These are phyloP conservation scores for Barbatosphaeria neglecta DNA, from an alignment of 495 filamentous ascomycete species.

Conservation along the genomic window DNA sequence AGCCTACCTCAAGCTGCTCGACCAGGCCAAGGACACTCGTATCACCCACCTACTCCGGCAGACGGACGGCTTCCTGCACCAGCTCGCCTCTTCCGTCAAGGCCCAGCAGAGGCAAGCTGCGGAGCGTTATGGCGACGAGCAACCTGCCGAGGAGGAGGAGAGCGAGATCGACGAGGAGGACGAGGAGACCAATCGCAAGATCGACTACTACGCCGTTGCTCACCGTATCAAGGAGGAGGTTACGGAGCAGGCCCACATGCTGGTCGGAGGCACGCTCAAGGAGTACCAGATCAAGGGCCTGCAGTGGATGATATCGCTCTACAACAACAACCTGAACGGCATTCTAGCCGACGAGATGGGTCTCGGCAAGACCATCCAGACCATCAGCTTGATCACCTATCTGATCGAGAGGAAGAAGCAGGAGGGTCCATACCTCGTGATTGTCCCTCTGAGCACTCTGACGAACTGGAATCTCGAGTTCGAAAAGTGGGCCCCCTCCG, in stretches of 20 bases:
- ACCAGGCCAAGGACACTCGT: conserved; percentile 97
- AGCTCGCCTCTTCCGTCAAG: conserved; percentile 86
- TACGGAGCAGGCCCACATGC: conserved; percentile 63
- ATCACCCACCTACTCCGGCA: conserved; percentile 93
- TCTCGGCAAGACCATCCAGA: conserved; percentile 98
- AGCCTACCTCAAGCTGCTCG: conserved; percentile 90
- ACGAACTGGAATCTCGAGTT: conserved; percentile 99
- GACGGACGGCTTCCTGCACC: conserved; percentile 92
- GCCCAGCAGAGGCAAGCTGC: conserved; percentile 76
- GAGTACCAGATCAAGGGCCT: conserved; percentile 97
- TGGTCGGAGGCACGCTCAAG: conserved; percentile 85
- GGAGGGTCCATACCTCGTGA: conserved; percentile 87
- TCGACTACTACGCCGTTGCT: conserved; percentile 97
- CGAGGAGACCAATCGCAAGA: conserved; percentile 60
- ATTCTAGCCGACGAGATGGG: conserved; percentile 99
- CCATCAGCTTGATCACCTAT: conserved; percentile 93
- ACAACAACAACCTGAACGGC: conserved; percentile 99
- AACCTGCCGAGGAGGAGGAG: conserved; percentile 46
- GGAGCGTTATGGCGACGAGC: conserved; percentile 61
- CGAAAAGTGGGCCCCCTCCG: conserved; percentile 92
- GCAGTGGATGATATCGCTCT: conserved; percentile 98
- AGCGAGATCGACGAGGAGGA: conserved; percentile 53
- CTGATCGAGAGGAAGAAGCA: conserved; percentile 93
- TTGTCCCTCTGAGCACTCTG: conserved; percentile 89
- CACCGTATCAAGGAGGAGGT: conserved; percentile 92